Evolutionary conservation across 805 yeast species (phyloP), one percentile per base, ranked within the genome.

Genomic region (Kazachstania bromeliacearum): DNA sequence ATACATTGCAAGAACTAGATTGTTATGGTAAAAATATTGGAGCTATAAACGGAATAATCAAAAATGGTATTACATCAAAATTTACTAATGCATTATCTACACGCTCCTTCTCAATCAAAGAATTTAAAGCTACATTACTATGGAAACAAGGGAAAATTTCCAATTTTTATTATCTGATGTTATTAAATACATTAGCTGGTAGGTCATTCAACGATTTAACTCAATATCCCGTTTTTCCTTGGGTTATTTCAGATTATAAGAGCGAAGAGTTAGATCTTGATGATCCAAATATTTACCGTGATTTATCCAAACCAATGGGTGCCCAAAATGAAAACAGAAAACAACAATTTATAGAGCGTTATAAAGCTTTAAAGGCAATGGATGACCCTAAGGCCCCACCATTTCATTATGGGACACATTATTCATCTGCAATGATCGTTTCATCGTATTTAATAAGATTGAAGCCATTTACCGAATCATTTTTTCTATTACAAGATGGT

Each of bases 371-470:
- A 17, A 69, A 63, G 16, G 75, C 81, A 36, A 62, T 85, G 38
- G 48, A 70, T 13, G 87, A 80, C 43, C 64, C 59, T 0, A 50
- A 61, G 4, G 65, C 85, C 0, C 85, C 87, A 0, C 83, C 95
- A 0, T 85, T 85, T 57, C 95, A 85, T 54, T 85, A 85, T 50
- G 96, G 96, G 2, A 87, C 96, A 0, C 96, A 85, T 55, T 85
- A 85, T 53, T 85, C 95, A 0, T 83, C 94, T 0, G 94, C 95
- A 0, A 87, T 85, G 96, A 85, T 85, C 51, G 95, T 85, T 2
- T 71, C 94, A 0, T 80, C 92, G 0, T 85, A 72, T 47, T 56
- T 85, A 44, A 83, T 85, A 26, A 65, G 96, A 33, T 47, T 85
- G 18, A 72, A 78, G 43, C 96, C 96, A 0, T 83, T 76, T 57